A percentile compares a stretch with the other conserved stretches of the same genome.
phyloP scores from a whole-genome alignment of 2,329 filamentous ascomycete genomes.

The Escovopsis sp. region DNA sequence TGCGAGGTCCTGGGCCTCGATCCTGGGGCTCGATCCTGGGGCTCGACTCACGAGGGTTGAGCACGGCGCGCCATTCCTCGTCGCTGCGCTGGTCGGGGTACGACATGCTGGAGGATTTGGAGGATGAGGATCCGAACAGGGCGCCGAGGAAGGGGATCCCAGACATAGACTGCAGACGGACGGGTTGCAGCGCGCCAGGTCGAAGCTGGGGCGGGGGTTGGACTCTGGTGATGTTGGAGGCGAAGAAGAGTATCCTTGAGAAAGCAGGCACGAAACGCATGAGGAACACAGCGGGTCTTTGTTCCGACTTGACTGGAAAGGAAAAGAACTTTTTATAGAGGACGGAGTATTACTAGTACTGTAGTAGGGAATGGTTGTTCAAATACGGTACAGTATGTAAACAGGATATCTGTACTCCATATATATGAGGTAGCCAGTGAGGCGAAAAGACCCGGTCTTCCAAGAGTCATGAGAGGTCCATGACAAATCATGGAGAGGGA shows the following conservation, averaged over 20 bases:
- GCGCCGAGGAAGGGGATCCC: slow-evolving; percentile 64
- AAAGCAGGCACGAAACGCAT: slow-evolving; percentile 38
- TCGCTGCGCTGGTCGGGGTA: slow-evolving; percentile 71
- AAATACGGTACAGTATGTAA: too few relatives aligned
- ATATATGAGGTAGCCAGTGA: too few relatives aligned
- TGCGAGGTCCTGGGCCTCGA: too few relatives aligned
- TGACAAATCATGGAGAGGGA: too few relatives aligned
- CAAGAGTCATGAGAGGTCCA: too few relatives aligned
- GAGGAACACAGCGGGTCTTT: slow-evolving; percentile 8
- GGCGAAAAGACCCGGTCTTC: too few relatives aligned
- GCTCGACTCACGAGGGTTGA: slow-evolving; percentile 37
- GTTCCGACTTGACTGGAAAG: too few relatives aligned
- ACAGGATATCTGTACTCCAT: too few relatives aligned
- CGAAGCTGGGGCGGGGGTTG: slow-evolving; percentile 14
- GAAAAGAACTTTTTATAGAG: too few relatives aligned
- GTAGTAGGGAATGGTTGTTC: too few relatives aligned
- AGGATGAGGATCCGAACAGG: slow-evolving; percentile 53
- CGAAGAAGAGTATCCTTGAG: slow-evolving; percentile 30
- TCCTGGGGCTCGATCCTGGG: too few relatives aligned
- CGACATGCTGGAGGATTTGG: slow-evolving; percentile 44
- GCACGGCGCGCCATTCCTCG: slow-evolving; percentile 77
- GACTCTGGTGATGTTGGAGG: slow-evolving; percentile 30
- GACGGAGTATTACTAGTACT: too few relatives aligned
- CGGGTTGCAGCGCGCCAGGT: slow-evolving; percentile 11
- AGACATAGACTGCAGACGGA: slow-evolving; percentile 46